Percentiles rank a stretch among this genome's conserved stretches.
phyloP scores from a whole-genome alignment of 2,329 filamentous ascomycete genomes.

The Phaeophleospora eucalypticola region DNA sequence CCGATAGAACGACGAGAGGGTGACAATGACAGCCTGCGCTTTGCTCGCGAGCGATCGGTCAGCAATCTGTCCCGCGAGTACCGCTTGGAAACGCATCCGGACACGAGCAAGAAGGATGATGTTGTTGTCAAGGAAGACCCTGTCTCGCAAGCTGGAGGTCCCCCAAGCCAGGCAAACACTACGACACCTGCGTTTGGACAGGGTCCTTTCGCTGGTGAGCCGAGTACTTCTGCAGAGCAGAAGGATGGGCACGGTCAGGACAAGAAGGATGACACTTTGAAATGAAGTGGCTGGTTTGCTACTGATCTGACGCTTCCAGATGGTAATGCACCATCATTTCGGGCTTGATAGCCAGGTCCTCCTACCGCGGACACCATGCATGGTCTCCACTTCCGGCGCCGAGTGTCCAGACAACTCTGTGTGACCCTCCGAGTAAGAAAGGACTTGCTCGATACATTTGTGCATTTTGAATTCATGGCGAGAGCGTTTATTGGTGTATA shows the following conservation, averaged over 20 bases:
- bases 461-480: too few species aligned
- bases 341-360: too few species aligned
- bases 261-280: background rate
- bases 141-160: slow-evolving; percentile 33
- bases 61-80: slow-evolving; percentile 30
- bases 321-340: too few species aligned
- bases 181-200: slow-evolving; percentile 43
- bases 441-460: too few species aligned
- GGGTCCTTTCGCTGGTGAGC: slow-evolving; percentile 42
- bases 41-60: slow-evolving; percentile 28
- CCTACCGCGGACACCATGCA: too few species aligned
- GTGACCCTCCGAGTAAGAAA: too few species aligned
- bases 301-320: too few species aligned
- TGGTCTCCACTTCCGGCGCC: too few species aligned
- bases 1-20: slow-evolving; percentile 55
- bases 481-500: too few species aligned
- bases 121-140: slow-evolving; percentile 42
- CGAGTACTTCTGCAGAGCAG: slow-evolving; percentile 27
- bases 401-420: too few species aligned
- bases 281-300: too few species aligned
- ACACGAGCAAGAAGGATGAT: slow-evolving; percentile 46
- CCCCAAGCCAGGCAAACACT: slow-evolving; percentile 42
- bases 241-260: slow-evolving; percentile 22
- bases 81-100: slow-evolving; percentile 47
- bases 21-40: slow-evolving; percentile 26